Base-by-base conservation (phyloP, 768 basidiomycete genomes). In the Boletellus ananas region DNA sequence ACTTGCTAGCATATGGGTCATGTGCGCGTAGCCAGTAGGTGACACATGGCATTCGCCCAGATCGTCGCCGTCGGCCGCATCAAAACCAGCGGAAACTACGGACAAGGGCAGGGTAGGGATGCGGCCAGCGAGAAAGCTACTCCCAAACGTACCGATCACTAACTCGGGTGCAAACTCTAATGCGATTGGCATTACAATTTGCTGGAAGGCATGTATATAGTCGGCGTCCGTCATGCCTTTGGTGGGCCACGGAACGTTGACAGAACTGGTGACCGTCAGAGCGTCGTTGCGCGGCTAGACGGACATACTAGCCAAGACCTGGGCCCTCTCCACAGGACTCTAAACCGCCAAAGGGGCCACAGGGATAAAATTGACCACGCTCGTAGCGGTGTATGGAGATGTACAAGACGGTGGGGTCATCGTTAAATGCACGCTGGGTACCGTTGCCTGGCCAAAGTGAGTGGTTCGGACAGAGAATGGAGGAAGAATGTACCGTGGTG, bases 301-400 rank as follows among this genome's bases (percentile, higher is more conserved):
- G 21, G 45, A 76, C 87, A 65, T 71, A 95, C 94, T 77, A 92
- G 70, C 96, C 95, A 39, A 83, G 72, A 6, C 95, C 96, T 1
- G 74, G 63, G 1, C 88, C 94, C 55, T 85, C 84, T 25, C 96
- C 96, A 46, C 85, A 88, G 45, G 90, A 91, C 40, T 86, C 83
- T 71, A 94, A 73, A 29, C 84, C 81, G 1, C 96, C 96, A 61
- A 92, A 94, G 21, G 88, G 84, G 17, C 93, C 92, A 57, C 87
- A 87, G 2, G 96, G 96, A 67, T 99, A 99, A 66, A 94, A 98
- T 8, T 72, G 71, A 2, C 95, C 96, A 46, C 84, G 81, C 59
- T 97, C 94, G 63, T 95, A 96, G 31, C 94, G 87, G 72, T 99
- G 96, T 33, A 99, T 58, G 25, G 96, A 99, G 11, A 99, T 84